phyloP scores from a whole-genome alignment of 2,329 filamentous ascomycete genomes.

The Ceratocystis papillata region DNA sequence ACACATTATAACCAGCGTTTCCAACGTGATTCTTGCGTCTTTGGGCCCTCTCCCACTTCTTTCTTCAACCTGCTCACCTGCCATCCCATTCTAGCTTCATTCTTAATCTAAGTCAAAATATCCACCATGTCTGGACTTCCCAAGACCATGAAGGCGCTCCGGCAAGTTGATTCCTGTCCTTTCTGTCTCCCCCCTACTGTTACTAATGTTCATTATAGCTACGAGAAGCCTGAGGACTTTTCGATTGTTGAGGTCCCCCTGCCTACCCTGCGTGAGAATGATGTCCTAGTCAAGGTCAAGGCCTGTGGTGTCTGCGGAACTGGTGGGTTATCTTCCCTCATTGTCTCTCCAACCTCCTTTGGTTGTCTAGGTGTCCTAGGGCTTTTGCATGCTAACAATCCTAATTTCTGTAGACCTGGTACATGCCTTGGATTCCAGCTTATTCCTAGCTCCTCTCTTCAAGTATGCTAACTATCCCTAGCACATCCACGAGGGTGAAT shows the following conservation, averaged over 20 bases:
- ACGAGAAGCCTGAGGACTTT: constrained; percentile 52
- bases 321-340: constrained; percentile 32
- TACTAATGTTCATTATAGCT: constrained; percentile 32
- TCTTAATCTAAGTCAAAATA: neutral
- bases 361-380: neutral
- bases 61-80: neutral
- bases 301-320: constrained; percentile 54
- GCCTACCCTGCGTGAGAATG: constrained; percentile 48
- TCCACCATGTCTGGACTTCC: constrained; percentile 35
- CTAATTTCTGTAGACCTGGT: constrained; percentile 31
- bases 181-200: constrained; percentile 8
- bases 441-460: neutral
- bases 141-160: constrained; percentile 51
- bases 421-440: constrained; percentile 24
- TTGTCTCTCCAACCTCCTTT: neutral
- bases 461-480: constrained; percentile 16
- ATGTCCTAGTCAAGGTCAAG: constrained; percentile 56
- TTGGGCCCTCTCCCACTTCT: neutral
- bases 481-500: constrained; percentile 60
- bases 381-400: constrained; percentile 26
- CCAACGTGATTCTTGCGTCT: neutral
- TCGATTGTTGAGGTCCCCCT: constrained; percentile 52
- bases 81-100: neutral
- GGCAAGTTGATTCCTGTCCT: constrained; percentile 34
- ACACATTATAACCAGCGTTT: neutral